Evolutionary conservation across 306 rosid species (phyloP), one percentile per base, ranked within the genome.

Genomic region (Vachellia collinsii): DNA sequence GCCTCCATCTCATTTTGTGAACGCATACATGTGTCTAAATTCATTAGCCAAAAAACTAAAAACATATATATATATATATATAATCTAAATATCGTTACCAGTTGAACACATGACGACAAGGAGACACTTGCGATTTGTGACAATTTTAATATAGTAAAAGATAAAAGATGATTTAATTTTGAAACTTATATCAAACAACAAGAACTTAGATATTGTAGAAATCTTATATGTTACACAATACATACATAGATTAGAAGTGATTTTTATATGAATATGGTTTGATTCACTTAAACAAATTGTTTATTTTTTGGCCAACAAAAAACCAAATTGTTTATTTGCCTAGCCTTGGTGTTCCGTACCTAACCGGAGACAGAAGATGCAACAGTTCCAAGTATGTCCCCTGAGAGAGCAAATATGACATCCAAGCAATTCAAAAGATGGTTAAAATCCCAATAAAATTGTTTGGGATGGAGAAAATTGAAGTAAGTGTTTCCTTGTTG

Each of bases 311-410:
- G 34, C 34, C 34, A n/a, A n/a, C n/a, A n/a, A 29, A 29, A 29
- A 1, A 29, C 1, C 43, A 61, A 58, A 53, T n/a, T 22, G 78
- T 42, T 41, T 42, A 63, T 36, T 13, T 5, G 20, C 69, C 75
- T 58, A 51, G 80, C 67, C 70, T 68, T 70, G 79, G 74, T 51
- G 85, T 69, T 74, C 80, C 62, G 70, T n/a, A 80, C 75, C 82
- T 38, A 46, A 54, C 42, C 43, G 79, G 85, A 72, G 93, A 87
- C 93, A 87, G 80, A 54, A 82, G 81, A 82, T 81, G 86, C 91
- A 87, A 82, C 89, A 85, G 10, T 85, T 87, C 78, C 91, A 78
- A 89, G 89, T 19, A 80, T 81, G 89, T 89, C 91, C 53, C 92
- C 84, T 23, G 22, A 3, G 51, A 68, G 68, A 78, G 25, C 59